phyloP scores from a whole-genome alignment of 257 asterid species.

The Linderniella brevidens region DNA sequence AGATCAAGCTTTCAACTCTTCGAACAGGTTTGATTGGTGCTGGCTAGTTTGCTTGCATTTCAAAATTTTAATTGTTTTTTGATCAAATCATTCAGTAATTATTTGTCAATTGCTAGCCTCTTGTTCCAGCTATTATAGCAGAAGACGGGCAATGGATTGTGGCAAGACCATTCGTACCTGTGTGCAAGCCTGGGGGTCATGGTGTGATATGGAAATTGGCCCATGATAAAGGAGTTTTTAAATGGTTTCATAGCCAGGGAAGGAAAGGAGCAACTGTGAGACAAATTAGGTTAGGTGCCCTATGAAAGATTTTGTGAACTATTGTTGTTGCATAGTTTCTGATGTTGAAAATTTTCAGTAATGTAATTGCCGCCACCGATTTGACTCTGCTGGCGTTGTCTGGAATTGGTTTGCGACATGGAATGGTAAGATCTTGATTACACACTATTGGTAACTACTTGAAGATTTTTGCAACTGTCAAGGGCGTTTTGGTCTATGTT shows the following conservation, averaged over 20 bases:
- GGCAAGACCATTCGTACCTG: constrained; percentile 45
- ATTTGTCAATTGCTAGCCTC: constrained; percentile 61
- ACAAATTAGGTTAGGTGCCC: constrained; percentile 65
- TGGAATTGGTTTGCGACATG: constrained; percentile 80
- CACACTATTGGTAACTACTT: constrained; percentile 7
- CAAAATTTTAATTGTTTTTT: neutral
- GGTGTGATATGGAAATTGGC: constrained; percentile 99
- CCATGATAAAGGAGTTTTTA: constrained; percentile 79
- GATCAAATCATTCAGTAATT: neutral
- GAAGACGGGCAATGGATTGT: constrained; percentile 93
- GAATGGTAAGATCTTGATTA: constrained; percentile 46
- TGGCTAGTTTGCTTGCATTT: constrained; percentile 11
- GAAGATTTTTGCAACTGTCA: neutral
- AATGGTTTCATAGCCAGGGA: constrained; percentile 63
- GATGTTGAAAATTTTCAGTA: constrained; percentile 50
- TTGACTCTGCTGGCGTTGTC: constrained; percentile 87
- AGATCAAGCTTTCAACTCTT: constrained; percentile 53
- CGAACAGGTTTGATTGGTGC: constrained; percentile 58
- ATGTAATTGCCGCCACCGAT: constrained; percentile 97
- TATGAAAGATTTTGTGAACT: constrained; percentile 5
- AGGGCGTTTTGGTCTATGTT: neutral
- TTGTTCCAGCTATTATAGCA: constrained; percentile 92
- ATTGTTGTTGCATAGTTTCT: constrained; percentile 17
- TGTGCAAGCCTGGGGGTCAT: constrained; percentile 99
- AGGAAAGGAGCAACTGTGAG: constrained; percentile 94